These are phyloP conservation scores for Clavariopsis aquatica DNA, from an alignment of 495 filamentous ascomycete species.

Conservation along the genomic window DNA sequence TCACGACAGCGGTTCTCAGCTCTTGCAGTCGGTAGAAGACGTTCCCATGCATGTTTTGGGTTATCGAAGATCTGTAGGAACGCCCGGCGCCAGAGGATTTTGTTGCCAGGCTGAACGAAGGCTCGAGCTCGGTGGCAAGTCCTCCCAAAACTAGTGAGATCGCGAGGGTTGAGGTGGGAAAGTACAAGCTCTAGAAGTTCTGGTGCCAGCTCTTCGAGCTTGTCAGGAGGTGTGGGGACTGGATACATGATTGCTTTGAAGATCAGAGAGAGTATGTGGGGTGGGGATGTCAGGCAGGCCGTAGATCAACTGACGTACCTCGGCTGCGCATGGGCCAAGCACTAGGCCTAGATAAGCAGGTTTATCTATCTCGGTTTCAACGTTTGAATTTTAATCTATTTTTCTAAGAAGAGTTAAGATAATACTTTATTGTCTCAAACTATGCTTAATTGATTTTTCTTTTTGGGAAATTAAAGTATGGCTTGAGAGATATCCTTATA, in stretches of 20 bases:
- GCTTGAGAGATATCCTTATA: too few relatives aligned
- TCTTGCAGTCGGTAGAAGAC: constrained; percentile 22
- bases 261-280: not conserved
- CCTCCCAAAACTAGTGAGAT: constrained; percentile 21
- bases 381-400: too few relatives aligned
- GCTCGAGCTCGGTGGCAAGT: constrained; percentile 26
- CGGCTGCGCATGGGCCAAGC: not conserved
- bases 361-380: too few relatives aligned
- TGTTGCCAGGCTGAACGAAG: constrained; percentile 29
- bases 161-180: constrained; percentile 18
- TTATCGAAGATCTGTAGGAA: constrained; percentile 34
- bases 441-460: too few relatives aligned
- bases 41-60: constrained; percentile 23
- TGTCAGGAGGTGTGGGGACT: not conserved
- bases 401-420: too few relatives aligned
- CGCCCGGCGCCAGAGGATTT: constrained; percentile 25
- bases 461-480: too few relatives aligned
- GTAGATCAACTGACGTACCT: too few relatives aligned
- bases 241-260: not conserved
- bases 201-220: constrained; percentile 18
- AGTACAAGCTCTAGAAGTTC: constrained; percentile 31
- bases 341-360: not conserved
- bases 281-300: not conserved
- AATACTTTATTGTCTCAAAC: too few relatives aligned
- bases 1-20: constrained; percentile 18